phyloP scores from a whole-genome alignment of 139 green algal genomes.

The Chlamydomonas applanata region DNA sequence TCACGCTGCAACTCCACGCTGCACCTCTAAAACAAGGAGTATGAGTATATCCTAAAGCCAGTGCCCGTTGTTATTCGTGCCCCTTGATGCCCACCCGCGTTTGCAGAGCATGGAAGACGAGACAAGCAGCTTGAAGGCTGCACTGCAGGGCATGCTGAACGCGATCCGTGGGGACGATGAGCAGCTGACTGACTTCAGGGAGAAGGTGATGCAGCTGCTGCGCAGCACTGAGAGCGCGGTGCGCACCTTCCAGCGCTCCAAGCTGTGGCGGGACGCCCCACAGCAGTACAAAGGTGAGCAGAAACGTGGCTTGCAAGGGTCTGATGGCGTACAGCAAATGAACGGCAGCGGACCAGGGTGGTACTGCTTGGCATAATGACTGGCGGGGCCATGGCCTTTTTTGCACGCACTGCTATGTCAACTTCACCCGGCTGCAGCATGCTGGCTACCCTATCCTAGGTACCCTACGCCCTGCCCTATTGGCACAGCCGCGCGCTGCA shows the following conservation, averaged over 20 bases:
- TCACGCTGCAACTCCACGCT: no score
- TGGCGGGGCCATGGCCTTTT: not conserved
- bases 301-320: not conserved
- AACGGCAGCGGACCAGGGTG: not conserved
- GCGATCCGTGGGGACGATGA: constrained; percentile 41
- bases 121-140: constrained; percentile 27
- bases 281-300: constrained; percentile 33
- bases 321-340: not conserved
- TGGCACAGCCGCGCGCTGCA: no score
- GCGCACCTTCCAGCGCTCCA: constrained; percentile 45
- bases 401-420: no score
- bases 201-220: constrained; percentile 50
- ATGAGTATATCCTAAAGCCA: no score
- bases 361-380: not conserved
- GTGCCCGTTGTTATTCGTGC: no score
- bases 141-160: constrained; percentile 35
- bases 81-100: not conserved
- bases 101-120: constrained; percentile 43
- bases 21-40: not conserved
- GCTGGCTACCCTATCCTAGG: no score
- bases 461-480: no score
- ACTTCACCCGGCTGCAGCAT: no score
- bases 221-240: constrained; percentile 46
- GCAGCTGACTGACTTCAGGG: constrained; percentile 39
- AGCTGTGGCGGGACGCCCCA: constrained; percentile 44